Evolutionary conservation across 805 yeast species (phyloP).

Genomic region (Myxozyma udenii): DNA sequence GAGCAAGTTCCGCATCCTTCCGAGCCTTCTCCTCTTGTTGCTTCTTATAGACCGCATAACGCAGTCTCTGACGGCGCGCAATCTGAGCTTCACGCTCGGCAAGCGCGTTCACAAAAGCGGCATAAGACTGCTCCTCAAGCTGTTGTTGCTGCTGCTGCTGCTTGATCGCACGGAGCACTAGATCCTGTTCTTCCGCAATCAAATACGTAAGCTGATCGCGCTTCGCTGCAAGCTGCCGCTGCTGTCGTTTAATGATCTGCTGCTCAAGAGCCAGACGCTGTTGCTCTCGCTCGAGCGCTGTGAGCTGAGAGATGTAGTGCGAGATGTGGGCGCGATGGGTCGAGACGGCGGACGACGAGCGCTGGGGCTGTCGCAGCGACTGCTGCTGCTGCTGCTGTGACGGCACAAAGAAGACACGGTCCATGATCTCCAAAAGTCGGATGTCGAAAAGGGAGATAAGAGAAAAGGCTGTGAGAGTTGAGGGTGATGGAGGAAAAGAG

Average conservation of each 20-base stretch:
- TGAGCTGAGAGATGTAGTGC: conserved; percentile 30
- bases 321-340: conserved; percentile 29
- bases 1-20: conserved; percentile 20
- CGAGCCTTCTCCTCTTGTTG: conserved; percentile 27
- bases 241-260: conserved; percentile 23
- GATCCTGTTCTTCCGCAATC: conserved; percentile 33
- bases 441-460: background rate
- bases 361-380: background rate
- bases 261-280: conserved; percentile 28
- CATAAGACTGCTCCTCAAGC: conserved; percentile 10
- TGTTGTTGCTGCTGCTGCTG: conserved; percentile 24
- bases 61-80: conserved; percentile 22
- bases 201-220: conserved; percentile 30
- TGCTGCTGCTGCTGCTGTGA: background rate
- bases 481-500: background rate
- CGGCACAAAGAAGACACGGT: conserved; percentile 11
- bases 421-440: conserved; percentile 3
- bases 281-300: conserved; percentile 32
- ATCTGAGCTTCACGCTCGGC: conserved; percentile 25
- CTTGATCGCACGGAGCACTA: conserved; percentile 29
- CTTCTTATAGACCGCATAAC: conserved; percentile 27
- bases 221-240: conserved; percentile 27
- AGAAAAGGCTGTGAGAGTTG: background rate
- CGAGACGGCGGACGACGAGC: conserved; percentile 11
- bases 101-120: conserved; percentile 15